Evolutionary conservation across 768 basidiomycete species (phyloP).

Genomic region (Chiua virens): DNA sequence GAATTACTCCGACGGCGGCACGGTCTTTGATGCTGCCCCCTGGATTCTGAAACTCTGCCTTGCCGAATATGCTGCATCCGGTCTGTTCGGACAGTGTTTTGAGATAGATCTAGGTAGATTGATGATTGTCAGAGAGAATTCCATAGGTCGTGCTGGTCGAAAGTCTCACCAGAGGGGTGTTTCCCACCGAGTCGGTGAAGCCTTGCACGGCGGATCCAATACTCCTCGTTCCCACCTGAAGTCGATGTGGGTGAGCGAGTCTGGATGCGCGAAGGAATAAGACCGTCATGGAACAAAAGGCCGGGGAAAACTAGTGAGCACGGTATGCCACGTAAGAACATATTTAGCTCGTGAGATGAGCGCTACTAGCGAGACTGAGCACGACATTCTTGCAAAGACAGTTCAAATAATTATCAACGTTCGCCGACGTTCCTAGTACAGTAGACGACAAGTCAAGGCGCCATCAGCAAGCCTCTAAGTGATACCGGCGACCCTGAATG

Average conservation of each 20-base stretch:
- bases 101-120: constrained; percentile 66
- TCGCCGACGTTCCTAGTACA: too few species aligned
- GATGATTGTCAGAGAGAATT: constrained; percentile 4
- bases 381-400: constrained; percentile 21
- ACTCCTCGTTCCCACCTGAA: constrained; percentile 20
- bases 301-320: too few species aligned
- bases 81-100: constrained; percentile 79
- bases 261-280: constrained; percentile 35
- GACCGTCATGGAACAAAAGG: constrained; percentile 14
- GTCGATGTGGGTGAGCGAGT: constrained; percentile 16
- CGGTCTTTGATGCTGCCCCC: constrained; percentile 98
- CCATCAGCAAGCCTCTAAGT: too few species aligned
- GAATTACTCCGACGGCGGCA: constrained; percentile 86
- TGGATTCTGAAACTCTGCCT: constrained; percentile 98
- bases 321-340: too few species aligned
- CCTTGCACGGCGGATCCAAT: constrained; percentile 61
- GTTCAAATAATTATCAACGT: too few species aligned
- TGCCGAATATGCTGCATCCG: constrained; percentile 85
- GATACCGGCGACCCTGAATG: constrained; percentile 4
- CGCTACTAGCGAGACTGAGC: background rate
- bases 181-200: constrained; percentile 87
- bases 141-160: background rate
- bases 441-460: too few species aligned
- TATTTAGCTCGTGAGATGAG: too few species aligned
- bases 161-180: constrained; percentile 81